These are phyloP conservation scores for Alternaria consortialis DNA, from an alignment of 2,329 filamentous ascomycete genomes.

Conservation along the genomic window DNA sequence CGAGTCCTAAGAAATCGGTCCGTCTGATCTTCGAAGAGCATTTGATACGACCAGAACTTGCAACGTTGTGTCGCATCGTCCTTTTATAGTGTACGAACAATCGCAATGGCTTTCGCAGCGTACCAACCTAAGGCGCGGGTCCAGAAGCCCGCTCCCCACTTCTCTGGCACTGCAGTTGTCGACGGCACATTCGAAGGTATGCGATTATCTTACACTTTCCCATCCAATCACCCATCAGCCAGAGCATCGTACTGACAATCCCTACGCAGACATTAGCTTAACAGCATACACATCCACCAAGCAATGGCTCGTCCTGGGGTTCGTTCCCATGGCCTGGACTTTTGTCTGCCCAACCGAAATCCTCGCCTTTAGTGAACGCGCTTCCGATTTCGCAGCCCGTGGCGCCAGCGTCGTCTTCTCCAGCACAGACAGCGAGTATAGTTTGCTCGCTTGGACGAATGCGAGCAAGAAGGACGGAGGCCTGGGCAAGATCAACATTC, in stretches of 20 bases:
- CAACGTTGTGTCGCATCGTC: constrained; percentile 19
- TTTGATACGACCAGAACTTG: constrained; percentile 1
- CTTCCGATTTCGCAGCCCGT: constrained; percentile 67
- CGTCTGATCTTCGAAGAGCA: background rate
- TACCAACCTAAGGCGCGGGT: constrained; percentile 52
- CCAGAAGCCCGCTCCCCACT: constrained; percentile 52
- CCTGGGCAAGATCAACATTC: constrained; percentile 68
- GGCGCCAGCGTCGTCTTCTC: constrained; percentile 68
- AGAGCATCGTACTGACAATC: constrained; percentile 16
- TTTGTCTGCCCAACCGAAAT: constrained; percentile 74
- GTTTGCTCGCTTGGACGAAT: constrained; percentile 66
- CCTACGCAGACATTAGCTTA: constrained; percentile 48
- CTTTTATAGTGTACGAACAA: constrained; percentile 6
- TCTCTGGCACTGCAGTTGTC: constrained; percentile 51
- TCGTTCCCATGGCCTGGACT: constrained; percentile 74
- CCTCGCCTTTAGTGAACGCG: constrained; percentile 69
- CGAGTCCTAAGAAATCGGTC: constrained; percentile 3
- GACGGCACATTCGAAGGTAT: constrained; percentile 54
- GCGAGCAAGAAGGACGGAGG: constrained; percentile 68
- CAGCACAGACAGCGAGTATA: constrained; percentile 69
- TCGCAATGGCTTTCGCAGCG: constrained; percentile 43
- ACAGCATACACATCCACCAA: constrained; percentile 53
- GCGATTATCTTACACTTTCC: constrained; percentile 6
- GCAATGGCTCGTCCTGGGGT: constrained; percentile 70
- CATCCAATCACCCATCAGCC: constrained; percentile 5